These are phyloP conservation scores for Mucor saturninus DNA, from an alignment of 371 early-diverging fungal genomes.

Conservation along the genomic window DNA sequence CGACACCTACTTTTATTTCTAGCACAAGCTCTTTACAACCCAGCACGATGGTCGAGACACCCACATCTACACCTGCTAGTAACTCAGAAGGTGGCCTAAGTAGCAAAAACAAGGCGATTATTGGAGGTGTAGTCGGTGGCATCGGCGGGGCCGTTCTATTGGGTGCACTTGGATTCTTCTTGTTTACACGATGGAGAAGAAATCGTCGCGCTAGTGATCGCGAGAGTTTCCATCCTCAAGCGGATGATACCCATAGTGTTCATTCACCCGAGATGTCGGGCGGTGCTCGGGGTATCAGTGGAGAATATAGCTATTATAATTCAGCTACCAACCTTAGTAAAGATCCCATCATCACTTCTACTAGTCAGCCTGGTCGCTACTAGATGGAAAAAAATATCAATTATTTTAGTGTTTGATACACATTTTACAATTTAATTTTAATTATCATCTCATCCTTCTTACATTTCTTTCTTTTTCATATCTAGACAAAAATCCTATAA, in stretches of 20 bases:
- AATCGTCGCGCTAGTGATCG: constrained; percentile 10
- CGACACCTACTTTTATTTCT: not conserved
- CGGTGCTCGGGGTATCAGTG: not conserved
- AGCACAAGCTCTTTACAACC: not conserved
- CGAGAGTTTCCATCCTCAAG: constrained; percentile 19
- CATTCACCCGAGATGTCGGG: not conserved
- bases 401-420: too few species aligned
- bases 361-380: not conserved
- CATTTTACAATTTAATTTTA: not conserved
- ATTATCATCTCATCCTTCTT: not conserved
- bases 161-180: constrained; percentile 3
- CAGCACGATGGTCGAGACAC: not conserved
- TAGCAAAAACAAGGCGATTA: constrained; percentile 23
- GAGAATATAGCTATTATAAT: not conserved
- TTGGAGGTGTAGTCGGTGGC: constrained; percentile 29
- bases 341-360: not conserved
- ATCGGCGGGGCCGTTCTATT: constrained; percentile 19
- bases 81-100: constrained; percentile 3
- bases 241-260: constrained; percentile 13
- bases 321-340: not conserved
- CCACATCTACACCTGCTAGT: not conserved
- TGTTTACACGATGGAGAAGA: constrained; percentile 5
- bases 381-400: not conserved
- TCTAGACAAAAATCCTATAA: too few species aligned
- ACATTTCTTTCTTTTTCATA: not conserved